Evolutionary conservation across 106 monocot species (phyloP), one percentile per base, ranked within the genome.

Genomic region (Hemerocallis citrina): DNA sequence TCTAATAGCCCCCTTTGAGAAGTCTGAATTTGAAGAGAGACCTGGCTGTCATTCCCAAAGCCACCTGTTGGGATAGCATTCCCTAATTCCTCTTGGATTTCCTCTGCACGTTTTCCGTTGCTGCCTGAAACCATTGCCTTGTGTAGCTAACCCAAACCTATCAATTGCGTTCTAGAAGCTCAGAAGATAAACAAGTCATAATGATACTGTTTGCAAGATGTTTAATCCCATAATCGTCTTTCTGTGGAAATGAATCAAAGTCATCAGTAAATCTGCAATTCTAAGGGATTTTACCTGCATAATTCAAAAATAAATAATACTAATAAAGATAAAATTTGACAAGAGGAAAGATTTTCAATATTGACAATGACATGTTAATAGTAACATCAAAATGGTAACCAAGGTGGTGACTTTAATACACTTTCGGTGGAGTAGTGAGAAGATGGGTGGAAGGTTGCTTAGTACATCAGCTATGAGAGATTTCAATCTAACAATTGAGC

Each of bases 41-140:
- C 66, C 36, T 52, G 50, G 29, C 72, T 65, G 38, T 69, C 76
- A 13, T 55, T 51, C 17, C 29, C 27, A 44, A 27, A 24, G 2
- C 28, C 52, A 59, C 65, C 75, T 52, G 37, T 16, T 46, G 55
- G n/a, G 27, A 9, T 28, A 1, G 29, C 54, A 30, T 64, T 25
- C 22, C 37, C 56, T 50, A 3, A 0, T 23, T 68, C 77, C 71
- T 79, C 77, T 48, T 77, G 69, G 61, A 86, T 80, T 61, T 92
- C 83, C 21, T 64, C 22, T 19, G 48, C 50, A 5, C 8, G 27
- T 21, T 80, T 68, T 59, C 57, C 64, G 63, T 77, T 63, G 43
- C 55, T 72, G 35, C 40, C 55, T 36, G 77, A 63, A 70, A 54
- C 59, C 83, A 83, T 92, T 73, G 36, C 62, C 23, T 38, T 65